phyloP scores from a whole-genome alignment of 192 early-diverging fungal genomes.

The Nowakowskiella sp. region DNA sequence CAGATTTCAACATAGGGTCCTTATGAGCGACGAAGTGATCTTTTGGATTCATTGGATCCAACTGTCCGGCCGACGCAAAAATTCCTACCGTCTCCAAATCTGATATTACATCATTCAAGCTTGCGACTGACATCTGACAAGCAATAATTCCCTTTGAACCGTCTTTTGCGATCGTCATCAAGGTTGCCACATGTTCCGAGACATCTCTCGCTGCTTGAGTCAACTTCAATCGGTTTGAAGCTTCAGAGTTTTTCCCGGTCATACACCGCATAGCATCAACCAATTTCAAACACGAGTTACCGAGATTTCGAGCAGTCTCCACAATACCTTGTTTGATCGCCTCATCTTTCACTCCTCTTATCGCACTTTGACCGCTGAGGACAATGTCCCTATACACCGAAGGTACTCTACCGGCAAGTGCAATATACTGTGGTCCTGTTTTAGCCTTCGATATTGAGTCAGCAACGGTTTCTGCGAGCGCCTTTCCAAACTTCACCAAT shows the following conservation, averaged over 20 bases:
- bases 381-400: slow-evolving; percentile 21
- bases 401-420: slow-evolving; percentile 13
- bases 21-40: slow-evolving; percentile 41
- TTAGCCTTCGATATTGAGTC: slow-evolving; percentile 40
- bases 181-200: slow-evolving; percentile 14
- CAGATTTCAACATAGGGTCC: slow-evolving; percentile 34
- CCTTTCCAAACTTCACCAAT: slow-evolving; percentile 29
- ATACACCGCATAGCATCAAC: slow-evolving; percentile 37
- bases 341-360: slow-evolving; percentile 21
- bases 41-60: slow-evolving; percentile 39
- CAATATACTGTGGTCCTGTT: slow-evolving; percentile 29
- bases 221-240: slow-evolving; percentile 27
- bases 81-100: slow-evolving; percentile 45
- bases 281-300: slow-evolving; percentile 26
- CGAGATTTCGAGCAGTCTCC: slow-evolving; percentile 29
- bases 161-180: slow-evolving; percentile 33
- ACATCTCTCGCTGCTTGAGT: slow-evolving; percentile 36
- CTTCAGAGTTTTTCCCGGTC: slow-evolving; percentile 31
- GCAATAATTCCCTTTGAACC: slow-evolving; percentile 28
- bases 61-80: slow-evolving; percentile 46
- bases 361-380: slow-evolving; percentile 12
- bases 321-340: slow-evolving; percentile 21
- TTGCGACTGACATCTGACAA: slow-evolving; percentile 28
- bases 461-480: slow-evolving; percentile 30
- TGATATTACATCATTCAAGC: slow-evolving; percentile 27